Conservation (phyloP, 768 basidiomycete genomes). For the Lactarius pseudohatsudake region DNA sequence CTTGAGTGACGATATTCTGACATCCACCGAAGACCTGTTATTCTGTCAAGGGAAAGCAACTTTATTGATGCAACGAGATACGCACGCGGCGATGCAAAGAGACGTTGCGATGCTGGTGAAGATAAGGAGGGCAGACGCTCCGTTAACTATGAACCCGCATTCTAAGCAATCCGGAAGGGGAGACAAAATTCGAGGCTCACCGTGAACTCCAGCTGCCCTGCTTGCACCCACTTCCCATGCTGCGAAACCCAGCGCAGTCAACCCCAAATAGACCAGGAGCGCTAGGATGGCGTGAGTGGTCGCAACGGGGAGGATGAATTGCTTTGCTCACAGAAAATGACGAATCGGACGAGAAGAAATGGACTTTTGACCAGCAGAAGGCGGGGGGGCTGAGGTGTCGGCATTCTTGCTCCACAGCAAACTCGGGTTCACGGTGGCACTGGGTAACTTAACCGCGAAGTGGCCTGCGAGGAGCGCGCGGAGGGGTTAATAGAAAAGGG, state of each 20-base stretch:
- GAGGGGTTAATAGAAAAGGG: not conserved
- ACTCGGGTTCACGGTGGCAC: not conserved
- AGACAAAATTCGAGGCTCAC: not conserved
- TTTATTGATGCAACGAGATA: constrained; percentile 36
- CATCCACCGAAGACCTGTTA: constrained; percentile 37
- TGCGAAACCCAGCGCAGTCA: constrained; percentile 25
- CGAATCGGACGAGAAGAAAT: constrained; percentile 57
- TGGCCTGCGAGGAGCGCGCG: constrained; percentile 2
- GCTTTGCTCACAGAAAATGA: constrained; percentile 52
- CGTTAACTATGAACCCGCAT: constrained; percentile 9
- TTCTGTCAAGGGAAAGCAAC: constrained; percentile 44
- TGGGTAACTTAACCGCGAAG: not conserved
- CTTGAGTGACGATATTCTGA: constrained; percentile 38
- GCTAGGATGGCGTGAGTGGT: constrained; percentile 4
- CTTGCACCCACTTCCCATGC: constrained; percentile 23
- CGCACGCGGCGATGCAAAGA: constrained; percentile 45
- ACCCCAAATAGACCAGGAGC: constrained; percentile 45
- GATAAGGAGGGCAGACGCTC: constrained; percentile 13
- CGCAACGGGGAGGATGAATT: not conserved
- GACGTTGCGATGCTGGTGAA: constrained; percentile 5
- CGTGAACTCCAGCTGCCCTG: constrained; percentile 20
- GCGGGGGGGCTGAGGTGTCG: constrained; percentile 1
- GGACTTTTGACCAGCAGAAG: constrained; percentile 43
- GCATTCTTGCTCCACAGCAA: constrained; percentile 9
- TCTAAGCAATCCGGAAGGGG: not conserved